A percentile compares a stretch with the other conserved stretches of the same genome.
Conservation (phyloP, 805 yeast genomes). For the Cyberlindnera samutprakarnensis region DNA sequence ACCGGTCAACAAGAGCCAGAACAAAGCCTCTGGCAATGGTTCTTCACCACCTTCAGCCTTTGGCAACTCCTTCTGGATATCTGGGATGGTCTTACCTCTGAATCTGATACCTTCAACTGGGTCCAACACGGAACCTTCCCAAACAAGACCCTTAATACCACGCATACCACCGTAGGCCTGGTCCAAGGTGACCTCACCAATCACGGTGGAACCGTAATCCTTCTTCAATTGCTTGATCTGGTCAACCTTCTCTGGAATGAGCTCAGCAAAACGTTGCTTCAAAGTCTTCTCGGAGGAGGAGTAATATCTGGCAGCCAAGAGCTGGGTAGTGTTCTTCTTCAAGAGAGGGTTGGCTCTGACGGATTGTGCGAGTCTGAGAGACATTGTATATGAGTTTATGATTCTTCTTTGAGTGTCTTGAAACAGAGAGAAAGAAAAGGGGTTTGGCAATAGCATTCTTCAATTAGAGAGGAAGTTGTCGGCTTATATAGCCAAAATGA, state of each 20-base stretch:
- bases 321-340: conserved; percentile 8
- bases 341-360: conserved; percentile 8
- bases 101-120: conserved; percentile 82
- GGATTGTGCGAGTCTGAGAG: conserved; percentile 13
- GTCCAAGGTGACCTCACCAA: conserved; percentile 68
- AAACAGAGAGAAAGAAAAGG: no score
- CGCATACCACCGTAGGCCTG: conserved; percentile 92
- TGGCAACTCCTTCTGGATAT: conserved; percentile 66
- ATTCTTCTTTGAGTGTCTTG: no score
- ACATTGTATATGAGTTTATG: conserved; percentile 5
- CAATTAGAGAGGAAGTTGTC: no score
- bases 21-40: conserved; percentile 71
- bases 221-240: conserved; percentile 80
- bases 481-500: no score
- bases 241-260: conserved; percentile 87
- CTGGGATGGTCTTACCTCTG: conserved; percentile 80
- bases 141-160: conserved; percentile 77
- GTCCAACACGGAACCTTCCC: conserved; percentile 86
- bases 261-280: conserved; percentile 90
- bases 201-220: conserved; percentile 71
- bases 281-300: conserved; percentile 47
- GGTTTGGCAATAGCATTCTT: no score
- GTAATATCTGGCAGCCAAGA: conserved; percentile 20
- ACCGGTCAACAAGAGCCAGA: conserved; percentile 79
- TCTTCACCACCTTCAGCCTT: conserved; percentile 60